phyloP scores from a whole-genome alignment of 345 rosid species.

The Erucastrum elatum region DNA sequence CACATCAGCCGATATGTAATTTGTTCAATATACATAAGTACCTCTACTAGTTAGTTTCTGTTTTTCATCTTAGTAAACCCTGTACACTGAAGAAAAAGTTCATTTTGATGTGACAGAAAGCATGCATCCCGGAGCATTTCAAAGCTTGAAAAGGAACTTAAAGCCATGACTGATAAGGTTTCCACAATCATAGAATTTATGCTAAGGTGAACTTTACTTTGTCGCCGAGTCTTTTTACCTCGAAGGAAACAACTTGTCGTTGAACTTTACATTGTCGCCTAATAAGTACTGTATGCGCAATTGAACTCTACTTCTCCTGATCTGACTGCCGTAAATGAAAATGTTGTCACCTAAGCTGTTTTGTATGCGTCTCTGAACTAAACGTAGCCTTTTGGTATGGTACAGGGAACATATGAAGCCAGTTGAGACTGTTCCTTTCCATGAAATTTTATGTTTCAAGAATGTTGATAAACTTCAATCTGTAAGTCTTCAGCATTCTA shows the following conservation, averaged over 20 bases:
- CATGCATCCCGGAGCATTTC: constrained; percentile 48
- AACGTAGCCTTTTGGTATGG: constrained; percentile 19
- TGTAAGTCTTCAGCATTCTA: constrained; percentile 53
- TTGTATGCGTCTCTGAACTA: background rate
- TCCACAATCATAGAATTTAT: constrained; percentile 54
- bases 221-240: constrained; percentile 13
- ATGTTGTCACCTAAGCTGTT: background rate
- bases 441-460: constrained; percentile 82
- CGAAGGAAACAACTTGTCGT: background rate
- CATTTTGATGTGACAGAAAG: constrained; percentile 53
- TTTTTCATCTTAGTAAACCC: background rate
- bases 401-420: constrained; percentile 79
- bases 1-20: background rate
- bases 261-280: background rate
- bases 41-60: background rate
- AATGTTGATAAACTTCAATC: constrained; percentile 65
- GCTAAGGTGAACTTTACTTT: constrained; percentile 53
- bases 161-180: constrained; percentile 60
- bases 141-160: constrained; percentile 46
- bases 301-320: background rate
- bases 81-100: constrained; percentile 4
- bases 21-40: background rate
- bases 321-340: background rate
- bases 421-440: constrained; percentile 62
- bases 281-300: background rate